Percentiles rank a stretch among this genome's conserved stretches.
These are phyloP conservation scores for Chlamydomonas schloesseri DNA, from an alignment of 139 green algal genomes.

Conservation along the genomic window DNA sequence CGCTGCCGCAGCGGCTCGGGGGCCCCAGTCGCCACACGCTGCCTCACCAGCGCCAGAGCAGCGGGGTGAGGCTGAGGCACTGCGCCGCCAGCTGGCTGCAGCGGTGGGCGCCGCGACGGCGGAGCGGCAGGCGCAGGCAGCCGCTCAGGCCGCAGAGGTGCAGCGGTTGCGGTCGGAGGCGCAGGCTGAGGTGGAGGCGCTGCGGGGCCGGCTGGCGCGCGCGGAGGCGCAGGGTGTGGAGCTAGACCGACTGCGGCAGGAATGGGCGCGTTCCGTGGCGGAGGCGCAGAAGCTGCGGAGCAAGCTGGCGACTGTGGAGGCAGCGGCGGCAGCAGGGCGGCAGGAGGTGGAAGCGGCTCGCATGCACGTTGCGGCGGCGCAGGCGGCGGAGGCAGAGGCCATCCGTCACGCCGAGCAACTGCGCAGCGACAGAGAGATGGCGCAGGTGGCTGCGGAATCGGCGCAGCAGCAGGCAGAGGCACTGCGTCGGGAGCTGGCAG, in stretches of 20 bases:
- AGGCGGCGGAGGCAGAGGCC: neutral
- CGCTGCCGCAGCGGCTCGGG: neutral
- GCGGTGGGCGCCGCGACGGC: neutral
- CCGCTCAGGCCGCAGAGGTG: neutral
- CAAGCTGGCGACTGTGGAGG: neutral
- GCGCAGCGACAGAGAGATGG: neutral
- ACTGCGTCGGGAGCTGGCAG: neutral
- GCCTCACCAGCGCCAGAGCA: neutral
- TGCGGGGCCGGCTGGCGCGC: neutral
- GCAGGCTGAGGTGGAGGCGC: neutral
- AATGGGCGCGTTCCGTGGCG: too few species aligned
- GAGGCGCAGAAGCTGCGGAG: neutral
- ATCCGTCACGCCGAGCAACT: neutral
- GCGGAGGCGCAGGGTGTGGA: neutral
- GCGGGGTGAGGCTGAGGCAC: neutral
- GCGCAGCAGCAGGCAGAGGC: neutral
- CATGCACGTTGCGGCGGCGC: neutral
- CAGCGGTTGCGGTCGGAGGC: neutral
- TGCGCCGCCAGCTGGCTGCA: slow-evolving; percentile 13
- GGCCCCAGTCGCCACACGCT: too few species aligned
- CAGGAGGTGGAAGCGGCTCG: neutral
- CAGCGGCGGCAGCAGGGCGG: neutral
- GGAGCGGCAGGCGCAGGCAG: neutral
- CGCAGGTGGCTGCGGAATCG: neutral
- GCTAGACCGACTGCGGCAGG: neutral